These are phyloP conservation scores for Acanthamoeba triangularis DNA, from an alignment of 208 protist species.

Conservation along the genomic window DNA sequence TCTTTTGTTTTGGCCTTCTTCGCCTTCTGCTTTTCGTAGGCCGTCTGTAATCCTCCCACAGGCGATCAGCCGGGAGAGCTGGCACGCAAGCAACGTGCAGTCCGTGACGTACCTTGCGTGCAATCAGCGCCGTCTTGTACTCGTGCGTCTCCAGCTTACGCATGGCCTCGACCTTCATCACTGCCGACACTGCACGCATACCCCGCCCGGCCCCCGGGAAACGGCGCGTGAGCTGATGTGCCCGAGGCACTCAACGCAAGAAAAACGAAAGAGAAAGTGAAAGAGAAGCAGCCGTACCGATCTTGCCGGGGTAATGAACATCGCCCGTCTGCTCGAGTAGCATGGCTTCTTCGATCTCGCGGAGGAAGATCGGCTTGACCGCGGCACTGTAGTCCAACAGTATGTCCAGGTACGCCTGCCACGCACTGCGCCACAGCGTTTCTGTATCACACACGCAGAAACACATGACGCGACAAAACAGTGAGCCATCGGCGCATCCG, in stretches of 20 bases:
- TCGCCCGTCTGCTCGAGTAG: background rate
- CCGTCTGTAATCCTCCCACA: background rate
- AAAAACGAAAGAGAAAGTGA: no score
- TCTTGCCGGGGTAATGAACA: slow-evolving; percentile 18
- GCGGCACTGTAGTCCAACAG: background rate
- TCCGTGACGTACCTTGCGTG: background rate
- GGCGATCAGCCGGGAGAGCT: background rate
- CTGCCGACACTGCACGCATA: background rate
- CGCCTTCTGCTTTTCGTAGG: slow-evolving; percentile 4
- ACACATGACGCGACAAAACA: background rate
- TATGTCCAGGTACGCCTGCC: background rate
- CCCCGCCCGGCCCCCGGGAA: no score
- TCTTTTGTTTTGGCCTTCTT: background rate
- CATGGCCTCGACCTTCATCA: slow-evolving; percentile 57
- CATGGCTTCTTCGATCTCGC: background rate
- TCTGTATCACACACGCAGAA: background rate
- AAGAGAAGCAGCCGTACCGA: background rate
- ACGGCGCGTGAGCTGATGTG: no score
- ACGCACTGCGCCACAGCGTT: background rate
- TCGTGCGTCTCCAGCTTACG: slow-evolving; percentile 30
- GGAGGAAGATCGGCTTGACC: background rate
- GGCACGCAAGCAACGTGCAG: background rate
- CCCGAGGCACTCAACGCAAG: no score
- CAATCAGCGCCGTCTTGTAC: background rate
- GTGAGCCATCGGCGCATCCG: background rate